Percentiles rank a stretch among this genome's conserved stretches.
These are phyloP conservation scores for Oryza longistaminata DNA, from an alignment of 176 grass and related monocot species.

Conservation along the genomic window DNA sequence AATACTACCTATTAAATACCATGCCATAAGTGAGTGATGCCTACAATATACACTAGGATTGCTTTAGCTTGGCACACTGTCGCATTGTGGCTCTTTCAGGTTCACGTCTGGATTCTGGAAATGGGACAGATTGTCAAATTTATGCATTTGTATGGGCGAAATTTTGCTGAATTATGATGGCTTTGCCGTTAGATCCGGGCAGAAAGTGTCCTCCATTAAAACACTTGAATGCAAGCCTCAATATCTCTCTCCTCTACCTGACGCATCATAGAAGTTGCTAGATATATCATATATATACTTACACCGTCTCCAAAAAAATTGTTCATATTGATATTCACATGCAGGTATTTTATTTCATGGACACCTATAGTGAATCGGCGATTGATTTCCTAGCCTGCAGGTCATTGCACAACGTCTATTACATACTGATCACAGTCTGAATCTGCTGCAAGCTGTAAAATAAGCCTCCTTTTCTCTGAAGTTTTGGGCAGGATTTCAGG, in stretches of 20 bases:
- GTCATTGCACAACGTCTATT: neutral
- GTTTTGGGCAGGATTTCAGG: neutral
- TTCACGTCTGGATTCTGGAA: neutral
- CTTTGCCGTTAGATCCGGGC: neutral
- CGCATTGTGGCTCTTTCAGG: neutral
- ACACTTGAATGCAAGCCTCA: neutral
- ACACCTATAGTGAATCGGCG: neutral
- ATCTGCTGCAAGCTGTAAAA: neutral
- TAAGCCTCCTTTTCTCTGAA: neutral
- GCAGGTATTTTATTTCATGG: neutral
- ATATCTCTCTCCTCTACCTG: neutral
- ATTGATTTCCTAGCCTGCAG: neutral
- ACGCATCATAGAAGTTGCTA: neutral
- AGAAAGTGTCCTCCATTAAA: neutral
- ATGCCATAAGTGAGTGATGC: too few relatives aligned
- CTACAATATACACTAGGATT: too few relatives aligned
- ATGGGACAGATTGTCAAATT: neutral
- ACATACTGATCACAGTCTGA: neutral
- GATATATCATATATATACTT: neutral
- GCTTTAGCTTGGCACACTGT: neutral
- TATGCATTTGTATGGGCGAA: neutral
- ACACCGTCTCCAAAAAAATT: too few relatives aligned
- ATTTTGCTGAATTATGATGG: neutral
- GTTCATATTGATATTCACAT: neutral
- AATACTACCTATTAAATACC: too few relatives aligned